Evolutionary conservation across 306 rosid species (phyloP).

Genomic region (Gastrolobium bilobum): DNA sequence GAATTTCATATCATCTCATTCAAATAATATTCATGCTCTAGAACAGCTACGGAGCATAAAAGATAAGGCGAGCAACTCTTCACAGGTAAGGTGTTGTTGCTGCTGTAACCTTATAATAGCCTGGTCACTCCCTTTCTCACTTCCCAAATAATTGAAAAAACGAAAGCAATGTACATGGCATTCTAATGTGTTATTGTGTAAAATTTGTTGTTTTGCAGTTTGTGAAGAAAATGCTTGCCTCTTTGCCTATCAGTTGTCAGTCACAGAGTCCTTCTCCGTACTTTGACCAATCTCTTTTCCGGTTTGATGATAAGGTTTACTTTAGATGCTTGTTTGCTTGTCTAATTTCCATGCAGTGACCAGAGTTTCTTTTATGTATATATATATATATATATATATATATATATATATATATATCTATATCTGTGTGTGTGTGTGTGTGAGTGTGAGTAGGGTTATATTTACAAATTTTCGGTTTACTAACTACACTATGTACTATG

Average conservation of each 20-base stretch:
- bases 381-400: background rate
- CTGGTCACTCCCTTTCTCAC: background rate
- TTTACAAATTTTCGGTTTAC: too few relatives aligned
- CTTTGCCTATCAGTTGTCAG: slow-evolving; percentile 90
- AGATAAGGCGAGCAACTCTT: slow-evolving; percentile 76
- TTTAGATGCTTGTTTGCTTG: slow-evolving; percentile 6
- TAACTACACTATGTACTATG: too few relatives aligned
- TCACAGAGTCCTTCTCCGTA: slow-evolving; percentile 98
- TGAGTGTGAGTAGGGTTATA: too few relatives aligned
- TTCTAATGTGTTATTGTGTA: slow-evolving; percentile 29
- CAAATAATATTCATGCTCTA: slow-evolving; percentile 81
- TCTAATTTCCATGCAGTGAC: slow-evolving; percentile 23
- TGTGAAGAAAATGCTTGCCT: slow-evolving; percentile 93
- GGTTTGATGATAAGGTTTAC: slow-evolving; percentile 95
- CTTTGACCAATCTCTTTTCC: slow-evolving; percentile 92
- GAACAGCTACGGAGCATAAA: slow-evolving; percentile 75
- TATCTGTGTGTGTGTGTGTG: too few relatives aligned
- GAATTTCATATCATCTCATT: slow-evolving; percentile 94
- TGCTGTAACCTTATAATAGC: slow-evolving; percentile 34
- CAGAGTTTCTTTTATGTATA: background rate
- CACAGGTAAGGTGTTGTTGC: slow-evolving; percentile 68
- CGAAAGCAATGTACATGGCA: background rate
- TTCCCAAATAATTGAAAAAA: slow-evolving; percentile 3
- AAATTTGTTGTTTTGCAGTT: slow-evolving; percentile 66
- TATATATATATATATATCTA: too few relatives aligned